A percentile compares a stretch with the other conserved stretches of the same genome.
Evolutionary conservation across 1,284 basidiomycete genomes (phyloP).

Genomic region (Leucoagaricus sp.): DNA sequence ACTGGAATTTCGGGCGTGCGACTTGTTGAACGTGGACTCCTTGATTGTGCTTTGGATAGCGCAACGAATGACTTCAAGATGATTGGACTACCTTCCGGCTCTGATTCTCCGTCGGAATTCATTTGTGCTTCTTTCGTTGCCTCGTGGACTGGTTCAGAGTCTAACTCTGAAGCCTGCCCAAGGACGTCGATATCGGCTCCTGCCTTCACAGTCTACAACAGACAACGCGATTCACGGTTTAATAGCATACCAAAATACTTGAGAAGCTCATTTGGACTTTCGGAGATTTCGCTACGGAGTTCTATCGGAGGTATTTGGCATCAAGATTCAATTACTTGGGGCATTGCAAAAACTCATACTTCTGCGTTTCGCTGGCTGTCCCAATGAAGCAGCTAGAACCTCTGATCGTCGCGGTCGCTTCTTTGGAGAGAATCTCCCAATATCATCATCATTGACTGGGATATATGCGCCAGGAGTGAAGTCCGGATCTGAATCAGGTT

Average conservation of each 20-base stretch:
- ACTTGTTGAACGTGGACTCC: neutral
- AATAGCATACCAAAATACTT: slow-evolving; percentile 11
- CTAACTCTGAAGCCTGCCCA: slow-evolving; percentile 10
- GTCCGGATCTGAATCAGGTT: slow-evolving; percentile 57
- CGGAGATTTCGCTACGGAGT: neutral
- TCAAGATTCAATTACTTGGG: neutral
- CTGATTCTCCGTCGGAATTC: slow-evolving; percentile 8
- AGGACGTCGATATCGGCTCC: neutral
- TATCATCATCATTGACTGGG: slow-evolving; percentile 30
- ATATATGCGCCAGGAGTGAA: slow-evolving; percentile 48
- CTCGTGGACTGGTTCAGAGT: slow-evolving; percentile 1
- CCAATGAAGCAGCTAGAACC: neutral
- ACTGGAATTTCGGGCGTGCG: neutral
- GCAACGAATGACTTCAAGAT: slow-evolving; percentile 8
- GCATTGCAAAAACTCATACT: neutral
- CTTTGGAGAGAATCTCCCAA: slow-evolving; percentile 22
- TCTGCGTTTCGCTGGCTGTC: neutral
- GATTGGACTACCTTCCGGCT: neutral
- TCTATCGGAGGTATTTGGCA: neutral
- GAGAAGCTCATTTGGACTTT: slow-evolving; percentile 11
- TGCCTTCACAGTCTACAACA: neutral
- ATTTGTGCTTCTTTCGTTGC: neutral
- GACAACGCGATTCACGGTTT: neutral
- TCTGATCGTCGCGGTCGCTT: slow-evolving; percentile 17
- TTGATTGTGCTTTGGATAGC: neutral